Evolutionary conservation across 176 grass and related monocot species (phyloP).

Genomic region (Oryza australiensis): DNA sequence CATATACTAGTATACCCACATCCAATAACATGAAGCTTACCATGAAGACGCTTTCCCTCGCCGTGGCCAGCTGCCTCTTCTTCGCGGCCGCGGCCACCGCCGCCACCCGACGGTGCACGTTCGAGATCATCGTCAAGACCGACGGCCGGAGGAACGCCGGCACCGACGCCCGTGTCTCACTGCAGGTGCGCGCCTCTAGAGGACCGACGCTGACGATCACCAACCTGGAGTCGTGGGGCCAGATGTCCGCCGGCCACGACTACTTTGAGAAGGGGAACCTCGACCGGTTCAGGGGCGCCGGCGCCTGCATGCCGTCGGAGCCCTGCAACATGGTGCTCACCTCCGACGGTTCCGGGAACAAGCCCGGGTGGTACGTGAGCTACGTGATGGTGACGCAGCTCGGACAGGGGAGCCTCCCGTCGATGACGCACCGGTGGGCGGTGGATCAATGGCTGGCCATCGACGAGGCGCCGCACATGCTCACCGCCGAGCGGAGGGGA

Average conservation of each 20-base stretch:
- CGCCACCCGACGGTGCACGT: not conserved
- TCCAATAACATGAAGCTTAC: too few relatives aligned
- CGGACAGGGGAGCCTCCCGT: not conserved
- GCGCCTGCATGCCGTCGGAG: not conserved
- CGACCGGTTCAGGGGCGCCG: not conserved
- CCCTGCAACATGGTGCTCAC: not conserved
- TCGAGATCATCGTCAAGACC: slow-evolving; percentile 6
- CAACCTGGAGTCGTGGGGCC: not conserved
- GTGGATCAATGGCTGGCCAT: too few relatives aligned
- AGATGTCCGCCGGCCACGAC: not conserved
- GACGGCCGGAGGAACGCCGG: not conserved
- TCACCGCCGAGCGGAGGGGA: not conserved
- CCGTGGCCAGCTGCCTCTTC: not conserved
- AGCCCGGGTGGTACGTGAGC: slow-evolving; percentile 1
- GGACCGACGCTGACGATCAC: not conserved
- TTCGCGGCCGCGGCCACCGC: not conserved
- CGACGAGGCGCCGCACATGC: not conserved
- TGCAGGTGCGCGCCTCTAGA: not conserved
- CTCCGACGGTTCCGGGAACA: not conserved
- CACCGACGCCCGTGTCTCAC: slow-evolving; percentile 3
- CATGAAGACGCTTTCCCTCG: not conserved
- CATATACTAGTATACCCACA: too few relatives aligned
- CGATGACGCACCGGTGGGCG: not conserved
- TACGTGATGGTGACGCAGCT: not conserved
- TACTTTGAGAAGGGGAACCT: slow-evolving; percentile 20